Evolutionary conservation across 2,329 filamentous ascomycete genomes (phyloP).

Genomic region (Phoma sp.): DNA sequence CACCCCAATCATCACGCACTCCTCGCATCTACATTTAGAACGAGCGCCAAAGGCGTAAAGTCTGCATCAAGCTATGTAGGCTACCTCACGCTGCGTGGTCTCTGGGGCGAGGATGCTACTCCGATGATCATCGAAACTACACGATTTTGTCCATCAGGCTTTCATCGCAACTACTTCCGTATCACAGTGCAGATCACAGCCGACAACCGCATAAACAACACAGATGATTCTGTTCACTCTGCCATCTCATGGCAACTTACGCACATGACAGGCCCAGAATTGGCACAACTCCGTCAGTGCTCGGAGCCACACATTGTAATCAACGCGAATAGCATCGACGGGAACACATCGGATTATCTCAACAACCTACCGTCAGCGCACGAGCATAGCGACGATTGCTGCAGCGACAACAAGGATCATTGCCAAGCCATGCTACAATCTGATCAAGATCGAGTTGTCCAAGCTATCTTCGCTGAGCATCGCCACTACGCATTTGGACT

Average conservation of each 20-base stretch:
- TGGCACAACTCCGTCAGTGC: background rate
- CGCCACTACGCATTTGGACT: conserved; percentile 15
- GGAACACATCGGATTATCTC: background rate
- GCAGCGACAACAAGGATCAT: conserved; percentile 3
- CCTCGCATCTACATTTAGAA: background rate
- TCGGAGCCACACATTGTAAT: background rate
- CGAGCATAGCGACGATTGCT: background rate
- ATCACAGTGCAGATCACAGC: background rate
- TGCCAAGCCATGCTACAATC: conserved; percentile 6
- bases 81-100: background rate
- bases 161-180: conserved; percentile 1
- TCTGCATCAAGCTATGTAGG: background rate
- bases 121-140: background rate
- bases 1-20: background rate
- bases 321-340: background rate
- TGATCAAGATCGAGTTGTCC: conserved; percentile 10
- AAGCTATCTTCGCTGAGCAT: conserved; percentile 16
- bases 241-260: background rate
- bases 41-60: background rate
- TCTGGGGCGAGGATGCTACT: background rate
- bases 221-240: background rate
- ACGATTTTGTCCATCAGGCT: background rate
- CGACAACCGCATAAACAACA: background rate
- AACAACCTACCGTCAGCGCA: background rate
- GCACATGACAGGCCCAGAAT: background rate